Conservation (phyloP, 2,329 filamentous ascomycete genomes). For the Plenodomus biglobosus region DNA sequence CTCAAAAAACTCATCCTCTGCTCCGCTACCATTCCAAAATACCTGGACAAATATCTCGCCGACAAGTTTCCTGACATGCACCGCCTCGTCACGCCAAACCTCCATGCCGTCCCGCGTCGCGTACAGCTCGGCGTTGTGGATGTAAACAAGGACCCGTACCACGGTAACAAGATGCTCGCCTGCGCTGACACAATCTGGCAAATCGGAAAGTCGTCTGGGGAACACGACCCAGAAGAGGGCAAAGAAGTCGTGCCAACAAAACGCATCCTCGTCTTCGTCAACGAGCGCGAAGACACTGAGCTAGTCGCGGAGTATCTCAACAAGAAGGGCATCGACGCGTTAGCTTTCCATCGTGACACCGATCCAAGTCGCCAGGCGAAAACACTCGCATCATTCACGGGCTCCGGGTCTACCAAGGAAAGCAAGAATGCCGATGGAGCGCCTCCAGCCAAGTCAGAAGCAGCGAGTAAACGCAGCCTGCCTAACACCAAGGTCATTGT, state of each 20-base stretch:
- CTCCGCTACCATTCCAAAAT: constrained; percentile 91
- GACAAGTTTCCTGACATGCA: constrained; percentile 79
- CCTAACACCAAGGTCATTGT: constrained; percentile 87
- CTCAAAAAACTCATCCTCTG: constrained; percentile 86
- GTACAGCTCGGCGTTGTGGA: constrained; percentile 94
- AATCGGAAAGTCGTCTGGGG: constrained; percentile 73
- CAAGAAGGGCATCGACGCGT: constrained; percentile 84
- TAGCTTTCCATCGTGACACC: constrained; percentile 82
- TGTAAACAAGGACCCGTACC: constrained; percentile 87
- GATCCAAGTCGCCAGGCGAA: constrained; percentile 75
- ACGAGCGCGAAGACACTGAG: constrained; percentile 86
- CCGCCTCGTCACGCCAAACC: constrained; percentile 89
- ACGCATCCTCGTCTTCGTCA: constrained; percentile 92
- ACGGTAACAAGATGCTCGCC: constrained; percentile 87
- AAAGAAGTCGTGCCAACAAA: constrained; percentile 68
- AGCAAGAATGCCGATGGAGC: background rate
- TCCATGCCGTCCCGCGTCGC: constrained; percentile 91
- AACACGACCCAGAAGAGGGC: constrained; percentile 43
- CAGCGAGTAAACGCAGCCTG: constrained; percentile 52
- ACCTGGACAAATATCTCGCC: constrained; percentile 81
- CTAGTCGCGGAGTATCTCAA: constrained; percentile 77
- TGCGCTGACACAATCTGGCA: constrained; percentile 95
- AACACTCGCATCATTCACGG: constrained; percentile 70
- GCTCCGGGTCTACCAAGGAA: constrained; percentile 7
- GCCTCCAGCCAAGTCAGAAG: constrained; percentile 3